Evolutionary conservation across 495 filamentous ascomycete species (phyloP).

Genomic region (Echria macrotheca): DNA sequence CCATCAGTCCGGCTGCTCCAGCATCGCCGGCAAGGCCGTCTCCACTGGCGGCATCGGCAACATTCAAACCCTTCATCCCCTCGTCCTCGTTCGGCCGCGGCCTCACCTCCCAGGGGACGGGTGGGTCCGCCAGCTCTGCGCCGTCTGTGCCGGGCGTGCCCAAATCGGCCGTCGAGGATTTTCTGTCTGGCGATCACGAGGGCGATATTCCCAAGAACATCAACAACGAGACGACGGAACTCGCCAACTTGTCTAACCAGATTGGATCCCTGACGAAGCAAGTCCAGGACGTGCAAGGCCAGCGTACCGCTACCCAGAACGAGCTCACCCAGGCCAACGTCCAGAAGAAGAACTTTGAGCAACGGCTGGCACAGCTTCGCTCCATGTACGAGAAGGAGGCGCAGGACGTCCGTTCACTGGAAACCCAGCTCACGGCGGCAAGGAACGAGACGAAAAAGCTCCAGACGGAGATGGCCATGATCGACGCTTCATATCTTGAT

Average conservation of each 20-base stretch:
- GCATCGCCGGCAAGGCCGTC: conserved; percentile 47
- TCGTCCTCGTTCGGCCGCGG: conserved; percentile 85
- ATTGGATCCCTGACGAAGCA: conserved; percentile 84
- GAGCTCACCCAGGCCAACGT: conserved; percentile 69
- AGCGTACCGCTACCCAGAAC: conserved; percentile 69
- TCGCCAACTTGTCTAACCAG: conserved; percentile 96
- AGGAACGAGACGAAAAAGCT: conserved; percentile 77
- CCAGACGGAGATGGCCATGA: conserved; percentile 70
- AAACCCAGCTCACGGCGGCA: conserved; percentile 71
- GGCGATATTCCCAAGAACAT: conserved; percentile 83
- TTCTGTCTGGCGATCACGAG: conserved; percentile 91
- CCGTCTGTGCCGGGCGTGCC: conserved; percentile 18
- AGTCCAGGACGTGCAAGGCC: conserved; percentile 84
- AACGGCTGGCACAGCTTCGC: conserved; percentile 75
- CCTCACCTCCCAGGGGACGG: conserved; percentile 71
- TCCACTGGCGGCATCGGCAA: conserved; percentile 43
- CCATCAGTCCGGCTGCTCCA: conserved; percentile 42
- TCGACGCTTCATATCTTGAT: conserved; percentile 79
- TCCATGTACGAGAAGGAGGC: conserved; percentile 90
- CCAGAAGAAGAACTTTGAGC: conserved; percentile 90
- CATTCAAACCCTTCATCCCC: conserved; percentile 86
- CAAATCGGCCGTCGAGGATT: conserved; percentile 60
- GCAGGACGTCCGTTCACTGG: conserved; percentile 72
- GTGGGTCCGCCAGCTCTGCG: conserved; percentile 55
- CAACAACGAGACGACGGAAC: conserved; percentile 79